A percentile compares a stretch with the other conserved stretches of the same genome.
phyloP scores from a whole-genome alignment of 164 flowering plant species.

The Macadamia integrifolia region DNA sequence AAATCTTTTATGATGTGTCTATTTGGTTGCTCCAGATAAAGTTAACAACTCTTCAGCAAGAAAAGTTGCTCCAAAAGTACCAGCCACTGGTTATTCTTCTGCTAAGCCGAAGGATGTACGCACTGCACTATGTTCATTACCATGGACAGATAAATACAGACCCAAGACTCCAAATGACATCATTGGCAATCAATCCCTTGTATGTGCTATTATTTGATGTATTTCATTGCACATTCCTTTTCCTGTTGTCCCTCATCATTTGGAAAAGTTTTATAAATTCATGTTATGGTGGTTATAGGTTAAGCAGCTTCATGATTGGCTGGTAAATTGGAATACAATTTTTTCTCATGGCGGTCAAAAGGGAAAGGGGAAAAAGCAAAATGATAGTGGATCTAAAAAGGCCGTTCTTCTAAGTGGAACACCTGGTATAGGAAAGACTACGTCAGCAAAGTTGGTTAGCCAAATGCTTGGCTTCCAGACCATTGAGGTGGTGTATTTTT shows the following conservation, averaged over 20 bases:
- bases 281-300: constrained; percentile 34
- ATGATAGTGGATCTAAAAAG: constrained; percentile 41
- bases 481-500: constrained; percentile 6
- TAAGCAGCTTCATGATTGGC: no score
- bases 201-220: constrained; percentile 25
- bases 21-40: constrained; percentile 18
- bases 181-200: no score
- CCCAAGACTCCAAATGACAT: no score
- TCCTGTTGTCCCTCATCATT: background rate
- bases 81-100: constrained; percentile 24
- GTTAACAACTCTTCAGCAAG: constrained; percentile 19
- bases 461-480: no score
- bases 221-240: background rate
- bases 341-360: background rate
- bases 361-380: constrained; percentile 67
- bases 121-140: constrained; percentile 24
- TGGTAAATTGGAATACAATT: no score
- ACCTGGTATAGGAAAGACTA: no score
- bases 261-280: background rate
- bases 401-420: no score
- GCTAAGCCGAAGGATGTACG: constrained; percentile 33
- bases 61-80: constrained; percentile 25
- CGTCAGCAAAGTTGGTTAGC: no score
- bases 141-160: no score
- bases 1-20: background rate